Evolutionary conservation across 2,329 filamentous ascomycete species (phyloP).

Genomic region (Periglandula ipomoeae): DNA sequence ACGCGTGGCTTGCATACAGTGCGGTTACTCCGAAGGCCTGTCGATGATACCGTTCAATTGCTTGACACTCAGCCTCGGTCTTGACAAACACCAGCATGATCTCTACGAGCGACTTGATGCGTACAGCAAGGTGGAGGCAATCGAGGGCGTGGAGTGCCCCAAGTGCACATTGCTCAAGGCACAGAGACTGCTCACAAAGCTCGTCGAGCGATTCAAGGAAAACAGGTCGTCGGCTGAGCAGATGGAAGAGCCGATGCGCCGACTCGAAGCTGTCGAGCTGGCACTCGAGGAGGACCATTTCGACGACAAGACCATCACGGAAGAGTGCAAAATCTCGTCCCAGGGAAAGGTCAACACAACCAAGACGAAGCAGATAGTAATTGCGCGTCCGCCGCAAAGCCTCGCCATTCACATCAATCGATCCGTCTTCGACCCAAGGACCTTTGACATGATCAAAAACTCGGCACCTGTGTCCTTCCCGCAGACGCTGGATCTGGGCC

Average conservation of each 20-base stretch:
- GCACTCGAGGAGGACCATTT: constrained; percentile 76
- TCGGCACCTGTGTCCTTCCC: constrained; percentile 72
- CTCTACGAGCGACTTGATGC: constrained; percentile 73
- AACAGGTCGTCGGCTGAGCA: constrained; percentile 33
- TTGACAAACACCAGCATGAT: constrained; percentile 52
- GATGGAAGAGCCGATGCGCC: constrained; percentile 40
- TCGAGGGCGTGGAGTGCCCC: constrained; percentile 82
- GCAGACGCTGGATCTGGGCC: constrained; percentile 60
- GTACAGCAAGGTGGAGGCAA: constrained; percentile 75
- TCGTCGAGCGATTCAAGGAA: constrained; percentile 33
- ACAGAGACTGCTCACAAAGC: constrained; percentile 35
- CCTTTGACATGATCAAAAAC: constrained; percentile 76
- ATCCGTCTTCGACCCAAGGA: constrained; percentile 79
- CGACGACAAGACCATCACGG: constrained; percentile 54
- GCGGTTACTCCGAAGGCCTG: constrained; percentile 79
- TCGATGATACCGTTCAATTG: constrained; percentile 92
- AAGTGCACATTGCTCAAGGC: constrained; percentile 73
- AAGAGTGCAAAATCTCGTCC: constrained; percentile 56
- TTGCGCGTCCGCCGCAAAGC: constrained; percentile 72
- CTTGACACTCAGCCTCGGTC: constrained; percentile 72
- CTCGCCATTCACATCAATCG: constrained; percentile 84
- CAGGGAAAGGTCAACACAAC: constrained; percentile 65
- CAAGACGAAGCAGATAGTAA: constrained; percentile 82
- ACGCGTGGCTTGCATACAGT: constrained; percentile 76
- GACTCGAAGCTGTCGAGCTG: constrained; percentile 56